Conservation (phyloP, 2,329 filamentous ascomycete genomes). For the Microcera coccophila region DNA sequence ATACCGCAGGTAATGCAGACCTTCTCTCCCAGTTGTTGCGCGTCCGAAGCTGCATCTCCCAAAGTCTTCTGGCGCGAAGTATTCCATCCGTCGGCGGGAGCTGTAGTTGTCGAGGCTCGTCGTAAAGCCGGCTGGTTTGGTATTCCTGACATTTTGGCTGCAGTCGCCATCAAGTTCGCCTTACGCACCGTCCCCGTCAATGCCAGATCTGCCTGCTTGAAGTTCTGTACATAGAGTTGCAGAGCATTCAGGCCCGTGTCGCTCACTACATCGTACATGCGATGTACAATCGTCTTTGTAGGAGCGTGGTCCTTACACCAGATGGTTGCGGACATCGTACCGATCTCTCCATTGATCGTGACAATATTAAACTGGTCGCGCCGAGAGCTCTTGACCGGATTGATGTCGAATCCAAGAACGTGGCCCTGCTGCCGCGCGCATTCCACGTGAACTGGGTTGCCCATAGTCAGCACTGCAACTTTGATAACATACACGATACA, state of each 20-base stretch:
- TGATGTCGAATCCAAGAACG: conserved; percentile 83
- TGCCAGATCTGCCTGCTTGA: conserved; percentile 89
- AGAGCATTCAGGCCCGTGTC: conserved; percentile 72
- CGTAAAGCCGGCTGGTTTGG: conserved; percentile 39
- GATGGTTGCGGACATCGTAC: conserved; percentile 76
- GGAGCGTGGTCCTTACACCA: conserved; percentile 90
- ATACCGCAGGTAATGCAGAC: conserved; percentile 62
- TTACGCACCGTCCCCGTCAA: conserved; percentile 91
- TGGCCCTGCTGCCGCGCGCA: conserved; percentile 85
- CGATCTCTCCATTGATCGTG: conserved; percentile 74
- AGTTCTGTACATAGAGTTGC: conserved; percentile 81
- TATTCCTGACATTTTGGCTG: conserved; percentile 50
- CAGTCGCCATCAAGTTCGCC: conserved; percentile 70
- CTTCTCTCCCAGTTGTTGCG: conserved; percentile 45
- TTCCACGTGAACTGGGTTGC: conserved; percentile 70
- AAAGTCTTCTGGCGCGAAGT: conserved; percentile 26
- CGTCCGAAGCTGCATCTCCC: conserved; percentile 24
- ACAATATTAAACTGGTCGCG: conserved; percentile 78
- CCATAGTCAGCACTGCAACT: background rate
- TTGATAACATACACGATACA: conserved; percentile 1
- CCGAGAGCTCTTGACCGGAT: conserved; percentile 82
- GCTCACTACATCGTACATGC: conserved; percentile 71
- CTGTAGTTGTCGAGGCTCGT: conserved; percentile 53
- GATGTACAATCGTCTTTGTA: conserved; percentile 68
- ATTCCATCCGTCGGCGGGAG: conserved; percentile 20